Percentiles rank a stretch among this genome's conserved stretches.
phyloP scores from a whole-genome alignment of 768 basidiomycete species.

The Hemileccinum impolitum region DNA sequence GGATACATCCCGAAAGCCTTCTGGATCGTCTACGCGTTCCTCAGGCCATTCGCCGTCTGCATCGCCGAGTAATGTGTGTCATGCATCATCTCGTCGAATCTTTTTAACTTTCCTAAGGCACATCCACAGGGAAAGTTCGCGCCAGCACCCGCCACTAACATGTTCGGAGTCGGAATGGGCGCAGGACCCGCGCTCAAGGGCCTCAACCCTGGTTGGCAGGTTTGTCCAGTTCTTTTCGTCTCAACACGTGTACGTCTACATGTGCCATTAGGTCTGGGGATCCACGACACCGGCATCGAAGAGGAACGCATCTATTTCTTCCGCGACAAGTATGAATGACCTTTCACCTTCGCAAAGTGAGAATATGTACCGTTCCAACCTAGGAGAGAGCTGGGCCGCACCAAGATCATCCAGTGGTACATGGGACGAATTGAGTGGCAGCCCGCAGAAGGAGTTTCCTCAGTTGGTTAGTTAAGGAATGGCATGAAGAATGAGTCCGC shows the following conservation, averaged over 20 bases:
- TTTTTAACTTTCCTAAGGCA: constrained; percentile 23
- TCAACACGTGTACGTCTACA: constrained; percentile 7
- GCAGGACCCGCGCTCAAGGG: constrained; percentile 47
- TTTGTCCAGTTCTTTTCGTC: constrained; percentile 28
- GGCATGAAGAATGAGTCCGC: constrained; percentile 2
- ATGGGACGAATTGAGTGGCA: constrained; percentile 57
- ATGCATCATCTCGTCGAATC: neutral
- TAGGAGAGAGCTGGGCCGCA: constrained; percentile 51
- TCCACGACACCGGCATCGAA: constrained; percentile 46
- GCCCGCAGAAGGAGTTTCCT: constrained; percentile 47
- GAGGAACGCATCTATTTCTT: constrained; percentile 62
- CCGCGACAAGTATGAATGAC: constrained; percentile 51
- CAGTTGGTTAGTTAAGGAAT: constrained; percentile 41
- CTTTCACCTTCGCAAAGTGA: constrained; percentile 45
- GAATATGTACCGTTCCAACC: constrained; percentile 42
- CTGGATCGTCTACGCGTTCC: constrained; percentile 66
- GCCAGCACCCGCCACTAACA: constrained; percentile 39
- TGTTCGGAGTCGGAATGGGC: constrained; percentile 52
- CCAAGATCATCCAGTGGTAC: constrained; percentile 50
- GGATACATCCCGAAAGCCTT: constrained; percentile 60
- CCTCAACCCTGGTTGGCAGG: constrained; percentile 68
- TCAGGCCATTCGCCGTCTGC: constrained; percentile 58
- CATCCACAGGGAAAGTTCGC: constrained; percentile 47
- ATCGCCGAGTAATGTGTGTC: constrained; percentile 56
- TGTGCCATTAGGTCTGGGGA: constrained; percentile 52